A percentile compares a stretch with the other conserved stretches of the same genome.
phyloP scores from a whole-genome alignment of 345 rosid species.

The Anacardium occidentale region DNA sequence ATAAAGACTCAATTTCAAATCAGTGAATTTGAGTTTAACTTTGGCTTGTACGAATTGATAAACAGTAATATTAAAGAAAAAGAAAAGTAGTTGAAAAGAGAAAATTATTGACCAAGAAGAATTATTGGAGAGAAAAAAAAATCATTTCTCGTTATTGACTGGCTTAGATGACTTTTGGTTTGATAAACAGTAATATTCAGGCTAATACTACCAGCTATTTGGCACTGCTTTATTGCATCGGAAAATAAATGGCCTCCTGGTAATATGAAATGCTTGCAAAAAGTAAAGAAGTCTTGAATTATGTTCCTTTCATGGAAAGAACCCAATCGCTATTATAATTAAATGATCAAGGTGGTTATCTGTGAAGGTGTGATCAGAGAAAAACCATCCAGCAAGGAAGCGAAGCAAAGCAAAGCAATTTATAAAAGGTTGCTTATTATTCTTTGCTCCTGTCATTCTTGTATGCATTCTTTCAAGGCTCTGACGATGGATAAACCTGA shows the following conservation, averaged over 20 bases:
- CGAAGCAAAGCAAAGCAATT: slow-evolving; percentile 73
- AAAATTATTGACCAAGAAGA: no score
- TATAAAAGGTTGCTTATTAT: slow-evolving; percentile 51
- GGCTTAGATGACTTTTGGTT: no score
- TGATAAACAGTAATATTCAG: no score
- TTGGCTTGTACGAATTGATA: no score
- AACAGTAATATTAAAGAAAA: no score
- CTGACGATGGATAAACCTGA: slow-evolving; percentile 2
- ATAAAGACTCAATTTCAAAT: no score
- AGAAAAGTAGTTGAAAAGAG: no score
- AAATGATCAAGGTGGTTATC: slow-evolving; percentile 74
- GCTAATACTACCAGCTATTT: no score
- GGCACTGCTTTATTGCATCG: no score
- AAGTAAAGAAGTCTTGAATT: slow-evolving; percentile 1
- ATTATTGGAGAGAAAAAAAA: no score
- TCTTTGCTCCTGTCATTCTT: neutral
- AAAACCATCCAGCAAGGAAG: slow-evolving; percentile 72
- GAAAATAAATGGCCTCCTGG: slow-evolving; percentile 39
- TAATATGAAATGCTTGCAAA: slow-evolving; percentile 22
- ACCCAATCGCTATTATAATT: slow-evolving; percentile 17
- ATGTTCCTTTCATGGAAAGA: slow-evolving; percentile 14
- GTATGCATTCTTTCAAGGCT: slow-evolving; percentile 9
- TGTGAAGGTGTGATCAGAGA: slow-evolving; percentile 77
- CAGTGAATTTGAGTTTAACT: no score
- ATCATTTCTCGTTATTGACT: no score